phyloP scores from a whole-genome alignment of 345 rosid genomes.

The Corymbia maculata region DNA sequence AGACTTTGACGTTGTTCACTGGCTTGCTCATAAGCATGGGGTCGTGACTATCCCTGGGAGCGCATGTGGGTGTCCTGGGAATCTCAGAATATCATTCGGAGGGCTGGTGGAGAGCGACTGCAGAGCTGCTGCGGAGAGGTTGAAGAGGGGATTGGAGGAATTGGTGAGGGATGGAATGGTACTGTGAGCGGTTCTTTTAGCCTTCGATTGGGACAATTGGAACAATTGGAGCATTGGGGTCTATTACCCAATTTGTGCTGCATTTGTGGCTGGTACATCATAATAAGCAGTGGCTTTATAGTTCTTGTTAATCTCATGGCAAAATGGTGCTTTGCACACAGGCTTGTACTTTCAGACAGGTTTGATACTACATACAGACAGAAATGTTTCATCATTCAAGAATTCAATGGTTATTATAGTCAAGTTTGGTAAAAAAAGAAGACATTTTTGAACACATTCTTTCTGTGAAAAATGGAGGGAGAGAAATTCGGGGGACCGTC shows the following conservation, averaged over 20 bases:
- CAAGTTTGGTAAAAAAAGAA: neutral
- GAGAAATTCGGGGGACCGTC: neutral
- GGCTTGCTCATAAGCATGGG: constrained; percentile 81
- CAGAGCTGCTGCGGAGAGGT: constrained; percentile 58
- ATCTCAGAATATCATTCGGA: constrained; percentile 74
- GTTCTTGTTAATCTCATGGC: neutral
- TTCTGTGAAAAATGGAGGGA: neutral
- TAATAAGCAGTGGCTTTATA: neutral
- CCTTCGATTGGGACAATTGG: neutral
- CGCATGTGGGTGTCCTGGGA: constrained; percentile 64
- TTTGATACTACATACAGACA: neutral
- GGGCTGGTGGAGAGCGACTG: constrained; percentile 61
- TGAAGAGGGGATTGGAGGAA: constrained; percentile 68
- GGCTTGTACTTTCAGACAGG: neutral
- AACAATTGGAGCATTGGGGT: neutral
- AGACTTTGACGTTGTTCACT: constrained; percentile 58
- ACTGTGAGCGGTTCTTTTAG: neutral
- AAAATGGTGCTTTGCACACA: neutral
- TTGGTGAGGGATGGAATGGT: constrained; percentile 50
- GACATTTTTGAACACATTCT: neutral
- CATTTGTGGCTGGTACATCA: neutral
- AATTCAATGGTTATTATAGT: neutral
- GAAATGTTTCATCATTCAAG: neutral
- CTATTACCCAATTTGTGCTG: neutral
- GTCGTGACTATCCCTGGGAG: constrained; percentile 80